phyloP scores from a whole-genome alignment of 495 filamentous ascomycete species.

The Penicillium canariense region DNA sequence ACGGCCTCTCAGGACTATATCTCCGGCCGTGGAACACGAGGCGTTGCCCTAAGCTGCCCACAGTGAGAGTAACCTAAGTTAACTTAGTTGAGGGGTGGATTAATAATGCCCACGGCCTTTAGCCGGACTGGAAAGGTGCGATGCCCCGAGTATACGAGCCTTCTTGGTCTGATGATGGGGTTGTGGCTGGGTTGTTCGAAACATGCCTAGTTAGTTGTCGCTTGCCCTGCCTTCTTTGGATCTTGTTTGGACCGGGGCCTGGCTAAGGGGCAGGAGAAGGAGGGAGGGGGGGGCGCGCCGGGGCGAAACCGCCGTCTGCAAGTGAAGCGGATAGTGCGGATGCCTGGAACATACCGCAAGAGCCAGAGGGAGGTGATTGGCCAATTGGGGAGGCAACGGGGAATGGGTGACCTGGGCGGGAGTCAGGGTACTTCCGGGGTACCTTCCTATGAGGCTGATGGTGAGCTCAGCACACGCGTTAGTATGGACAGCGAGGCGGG shows the following conservation, averaged over 20 bases:
- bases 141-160: neutral
- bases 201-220: neutral
- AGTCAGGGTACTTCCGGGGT: too few species aligned
- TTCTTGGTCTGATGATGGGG: neutral
- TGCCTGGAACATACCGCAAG: conserved; percentile 15
- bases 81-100: too few species aligned
- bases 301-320: too few species aligned
- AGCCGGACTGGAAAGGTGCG: too few species aligned
- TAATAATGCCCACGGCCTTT: neutral
- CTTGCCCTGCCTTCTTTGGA: neutral
- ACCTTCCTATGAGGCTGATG: too few species aligned
- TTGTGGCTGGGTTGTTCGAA: neutral
- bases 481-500: too few species aligned
- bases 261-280: neutral
- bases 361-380: conserved; percentile 12
- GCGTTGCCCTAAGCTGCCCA: neutral
- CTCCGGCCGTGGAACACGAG: neutral
- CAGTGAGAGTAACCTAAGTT: too few species aligned
- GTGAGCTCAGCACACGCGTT: too few species aligned
- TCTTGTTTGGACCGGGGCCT: neutral
- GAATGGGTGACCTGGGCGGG: conserved; percentile 8
- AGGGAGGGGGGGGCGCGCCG: too few species aligned
- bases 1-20: neutral
- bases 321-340: conserved; percentile 9
- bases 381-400: conserved; percentile 10